These are phyloP conservation scores for Verticillium longisporum DNA, from an alignment of 2,329 filamentous ascomycete species.

Conservation along the genomic window DNA sequence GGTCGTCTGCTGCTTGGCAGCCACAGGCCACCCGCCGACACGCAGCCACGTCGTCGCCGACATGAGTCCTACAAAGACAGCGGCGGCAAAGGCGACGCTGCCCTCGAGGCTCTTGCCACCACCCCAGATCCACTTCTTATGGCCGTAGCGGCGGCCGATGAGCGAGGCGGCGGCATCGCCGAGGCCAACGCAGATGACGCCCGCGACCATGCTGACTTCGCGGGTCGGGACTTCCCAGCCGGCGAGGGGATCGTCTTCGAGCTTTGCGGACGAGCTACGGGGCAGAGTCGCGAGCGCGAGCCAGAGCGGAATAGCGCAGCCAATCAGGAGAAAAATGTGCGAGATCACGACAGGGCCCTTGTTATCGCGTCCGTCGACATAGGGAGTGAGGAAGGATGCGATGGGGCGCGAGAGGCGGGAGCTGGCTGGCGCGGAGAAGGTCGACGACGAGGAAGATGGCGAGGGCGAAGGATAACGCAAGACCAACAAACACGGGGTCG, in stretches of 20 bases:
- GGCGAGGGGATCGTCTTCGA: slow-evolving; percentile 36
- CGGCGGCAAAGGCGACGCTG: slow-evolving; percentile 69
- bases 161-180: slow-evolving; percentile 91
- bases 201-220: slow-evolving; percentile 85
- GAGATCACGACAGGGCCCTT: slow-evolving; percentile 91
- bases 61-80: slow-evolving; percentile 70
- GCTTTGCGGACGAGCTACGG: slow-evolving; percentile 26
- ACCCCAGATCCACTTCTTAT: slow-evolving; percentile 91
- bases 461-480: slow-evolving; percentile 74
- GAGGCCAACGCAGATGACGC: slow-evolving; percentile 89
- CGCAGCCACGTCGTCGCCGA: slow-evolving; percentile 67
- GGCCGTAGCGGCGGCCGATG: slow-evolving; percentile 79
- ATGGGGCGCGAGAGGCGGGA: slow-evolving; percentile 82
- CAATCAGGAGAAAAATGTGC: slow-evolving; percentile 91
- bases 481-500: slow-evolving; percentile 74
- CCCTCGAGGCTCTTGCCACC: slow-evolving; percentile 95
- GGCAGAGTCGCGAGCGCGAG: slow-evolving; percentile 67
- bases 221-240: slow-evolving; percentile 72
- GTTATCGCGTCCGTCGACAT: slow-evolving; percentile 89
- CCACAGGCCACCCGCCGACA: slow-evolving; percentile 70
- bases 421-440: slow-evolving; percentile 80
- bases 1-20: slow-evolving; percentile 47
- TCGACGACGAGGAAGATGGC: slow-evolving; percentile 85
- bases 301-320: slow-evolving; percentile 93
- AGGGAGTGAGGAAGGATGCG: slow-evolving; percentile 81